Conservation (phyloP, 2,329 filamentous ascomycete species). For the Rasamsonia emersonii region DNA sequence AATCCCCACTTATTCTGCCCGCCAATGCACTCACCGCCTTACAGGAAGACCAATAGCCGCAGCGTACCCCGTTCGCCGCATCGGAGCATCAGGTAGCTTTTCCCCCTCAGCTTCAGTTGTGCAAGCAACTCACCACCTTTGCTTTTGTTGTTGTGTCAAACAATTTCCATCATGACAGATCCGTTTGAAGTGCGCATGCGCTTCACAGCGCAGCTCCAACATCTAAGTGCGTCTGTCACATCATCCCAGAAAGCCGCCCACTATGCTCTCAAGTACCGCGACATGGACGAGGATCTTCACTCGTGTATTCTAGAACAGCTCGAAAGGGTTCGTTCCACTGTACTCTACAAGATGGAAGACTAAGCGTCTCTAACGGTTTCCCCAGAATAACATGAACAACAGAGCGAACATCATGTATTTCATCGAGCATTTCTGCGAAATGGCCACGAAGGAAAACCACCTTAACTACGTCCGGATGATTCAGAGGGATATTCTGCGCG, state of each 20-base stretch:
- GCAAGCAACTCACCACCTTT: no score
- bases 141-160: background rate
- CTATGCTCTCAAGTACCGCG: constrained; percentile 87
- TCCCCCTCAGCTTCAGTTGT: background rate
- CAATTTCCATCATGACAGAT: constrained; percentile 57
- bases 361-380: background rate
- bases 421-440: constrained; percentile 86
- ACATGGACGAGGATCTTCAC: constrained; percentile 95
- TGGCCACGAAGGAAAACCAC: constrained; percentile 67
- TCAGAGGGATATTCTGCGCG: constrained; percentile 80
- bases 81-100: background rate
- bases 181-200: constrained; percentile 98
- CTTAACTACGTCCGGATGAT: constrained; percentile 86
- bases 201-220: constrained; percentile 82
- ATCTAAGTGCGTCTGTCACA: constrained; percentile 81
- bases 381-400: constrained; percentile 86
- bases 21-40: constrained; percentile 14
- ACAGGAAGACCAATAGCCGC: constrained; percentile 2
- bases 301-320: constrained; percentile 95
- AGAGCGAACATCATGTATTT: constrained; percentile 99
- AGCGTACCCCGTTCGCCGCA: constrained; percentile 1
- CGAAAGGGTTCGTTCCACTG: constrained; percentile 55
- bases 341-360: no score
- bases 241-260: constrained; percentile 87
- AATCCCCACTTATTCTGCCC: constrained; percentile 18